Percentiles rank a stretch among this genome's conserved stretches.
Conservation (phyloP, 805 yeast species). For the Candida germanica region DNA sequence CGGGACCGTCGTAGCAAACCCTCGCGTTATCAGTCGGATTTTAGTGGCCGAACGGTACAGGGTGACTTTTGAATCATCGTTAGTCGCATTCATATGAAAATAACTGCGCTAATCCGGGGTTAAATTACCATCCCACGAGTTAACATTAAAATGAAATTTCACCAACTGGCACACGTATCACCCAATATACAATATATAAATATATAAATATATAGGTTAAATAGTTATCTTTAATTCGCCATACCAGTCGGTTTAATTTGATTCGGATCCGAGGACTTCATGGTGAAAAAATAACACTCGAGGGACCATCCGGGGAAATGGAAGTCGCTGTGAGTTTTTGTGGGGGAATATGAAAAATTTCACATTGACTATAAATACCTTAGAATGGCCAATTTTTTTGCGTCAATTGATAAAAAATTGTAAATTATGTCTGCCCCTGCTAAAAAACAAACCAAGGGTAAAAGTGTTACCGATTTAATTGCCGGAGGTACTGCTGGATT, state of each 20-base stretch:
- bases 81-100: neutral
- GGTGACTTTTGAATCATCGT: neutral
- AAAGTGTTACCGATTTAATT: slow-evolving; percentile 59
- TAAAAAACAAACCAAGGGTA: slow-evolving; percentile 29
- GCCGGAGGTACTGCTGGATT: slow-evolving; percentile 98
- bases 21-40: neutral
- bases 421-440: slow-evolving; percentile 4
- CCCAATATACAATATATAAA: no score
- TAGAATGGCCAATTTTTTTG: no score
- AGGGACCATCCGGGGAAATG: slow-evolving; percentile 25
- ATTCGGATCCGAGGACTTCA: no score
- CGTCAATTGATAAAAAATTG: no score
- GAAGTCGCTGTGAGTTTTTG: slow-evolving; percentile 12
- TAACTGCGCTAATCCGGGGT: no score
- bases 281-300: no score
- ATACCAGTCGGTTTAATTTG: no score
- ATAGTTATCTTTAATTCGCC: no score
- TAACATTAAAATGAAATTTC: no score
- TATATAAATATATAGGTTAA: no score
- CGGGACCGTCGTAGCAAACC: neutral
- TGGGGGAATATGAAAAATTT: slow-evolving; percentile 14
- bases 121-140: no score
- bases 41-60: neutral
- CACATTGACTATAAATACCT: slow-evolving; percentile 6
- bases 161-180: no score